Evolutionary conservation across 805 yeast genomes (phyloP), one percentile per base, ranked within the genome.

Genomic region (Spathaspora girioi): DNA sequence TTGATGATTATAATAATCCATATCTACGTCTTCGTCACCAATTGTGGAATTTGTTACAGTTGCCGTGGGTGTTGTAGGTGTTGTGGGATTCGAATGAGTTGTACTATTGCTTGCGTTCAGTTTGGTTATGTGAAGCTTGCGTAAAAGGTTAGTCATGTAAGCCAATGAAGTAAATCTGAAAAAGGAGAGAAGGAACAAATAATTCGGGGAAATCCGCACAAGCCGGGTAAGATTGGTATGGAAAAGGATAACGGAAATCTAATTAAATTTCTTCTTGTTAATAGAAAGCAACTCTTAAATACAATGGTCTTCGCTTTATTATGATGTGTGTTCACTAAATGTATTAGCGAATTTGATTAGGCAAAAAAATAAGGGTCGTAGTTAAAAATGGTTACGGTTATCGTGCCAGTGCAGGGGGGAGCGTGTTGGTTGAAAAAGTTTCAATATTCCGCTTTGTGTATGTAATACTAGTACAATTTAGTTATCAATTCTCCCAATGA

Each of bases 41-140:
- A n/a, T 17, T 18, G 11, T 15, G 10, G 43, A 18, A 14, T 3
- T 14, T 8, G 40, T 14, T 32, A n/a, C 8, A 14, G 3, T 27
- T 43, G 46, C n/a, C n/a, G n/a, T 15, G 3, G 15, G 15, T 15
- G 40, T 14, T 35, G 40, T n/a, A 6, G 40, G 15, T 43, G 38
- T 15, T 2, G 32, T 43, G 27, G 46, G 29, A 20, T 20, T 42
- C 3, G 29, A 42, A 12, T 43, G 19, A 55, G 31, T 46, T 45
- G 40, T 15, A 35, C 15, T n/a, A n/a, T 35, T 35, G 18, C 40
- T 15, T 14, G 40, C 38, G 49, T 59, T 53, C 60, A 62, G 68
- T 59, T 62, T 68, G 35, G 69, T 56, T 23, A 70, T 64, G 54
- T 70, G 73, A 51, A 70, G 72, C 56, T 68, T 69, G 50, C 62